A percentile compares a stretch with the other conserved stretches of the same genome.
Conservation (phyloP, 2,329 filamentous ascomycete species). For the Hypoxylon sp. region DNA sequence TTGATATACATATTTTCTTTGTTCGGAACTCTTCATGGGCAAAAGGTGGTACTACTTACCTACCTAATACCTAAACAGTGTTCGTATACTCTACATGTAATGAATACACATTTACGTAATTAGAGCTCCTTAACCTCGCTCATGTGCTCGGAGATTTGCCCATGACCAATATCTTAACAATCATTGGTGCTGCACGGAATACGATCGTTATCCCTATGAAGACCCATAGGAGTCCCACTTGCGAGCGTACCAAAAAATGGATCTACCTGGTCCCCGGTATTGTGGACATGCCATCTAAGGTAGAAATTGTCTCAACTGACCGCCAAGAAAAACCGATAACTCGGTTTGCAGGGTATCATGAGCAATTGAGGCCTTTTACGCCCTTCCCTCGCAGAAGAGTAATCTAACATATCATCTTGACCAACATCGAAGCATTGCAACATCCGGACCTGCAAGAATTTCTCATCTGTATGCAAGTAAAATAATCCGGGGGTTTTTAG, state of each 20-base stretch:
- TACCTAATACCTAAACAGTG: too few species aligned
- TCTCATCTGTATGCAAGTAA: slow-evolving; percentile 8
- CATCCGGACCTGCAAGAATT: background rate
- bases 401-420: background rate
- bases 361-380: background rate
- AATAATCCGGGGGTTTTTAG: slow-evolving; percentile 25
- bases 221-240: slow-evolving; percentile 14
- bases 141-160: background rate
- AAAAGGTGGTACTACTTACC: background rate
- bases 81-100: background rate
- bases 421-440: background rate
- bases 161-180: slow-evolving; percentile 9
- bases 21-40: background rate
- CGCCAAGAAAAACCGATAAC: background rate
- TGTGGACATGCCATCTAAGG: slow-evolving; percentile 1
- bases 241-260: slow-evolving; percentile 11
- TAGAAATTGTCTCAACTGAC: background rate
- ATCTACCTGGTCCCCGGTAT: slow-evolving; percentile 10
- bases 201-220: background rate
- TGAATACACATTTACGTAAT: background rate
- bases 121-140: background rate
- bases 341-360: background rate
- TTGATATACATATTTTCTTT: background rate
- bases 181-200: slow-evolving; percentile 1
- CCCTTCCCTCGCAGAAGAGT: background rate